Base-by-base conservation (phyloP, 495 filamentous ascomycete species). In the Parmelia sp. region DNA sequence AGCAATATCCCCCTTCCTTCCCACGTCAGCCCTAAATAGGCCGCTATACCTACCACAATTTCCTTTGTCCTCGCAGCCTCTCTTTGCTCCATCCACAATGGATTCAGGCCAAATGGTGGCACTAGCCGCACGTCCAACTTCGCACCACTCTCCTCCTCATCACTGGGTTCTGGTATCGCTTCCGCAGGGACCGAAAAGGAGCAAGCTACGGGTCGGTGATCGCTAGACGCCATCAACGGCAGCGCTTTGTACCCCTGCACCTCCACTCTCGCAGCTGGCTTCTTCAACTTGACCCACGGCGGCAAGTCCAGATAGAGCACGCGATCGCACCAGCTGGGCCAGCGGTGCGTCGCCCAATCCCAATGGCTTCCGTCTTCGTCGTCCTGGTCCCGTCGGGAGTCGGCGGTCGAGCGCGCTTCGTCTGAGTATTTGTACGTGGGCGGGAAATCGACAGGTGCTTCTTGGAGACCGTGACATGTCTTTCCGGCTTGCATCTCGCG, bases 251-350 rank as follows among this genome's bases (percentile, higher is more conserved):
- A 98, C 40, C 75, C 79, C 17, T 78, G 70, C 1, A 87, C 73
- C 29, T 74, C 75, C 56, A 86, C 82, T 67, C 64, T 68, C 51
- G 45, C 73, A 57, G 67, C 60, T 8, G 73, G 65, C 11, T 66
- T 57, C 4, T 61, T 61, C 21, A 72, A 66, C 35, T 67, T 68
- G 44, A 80, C 64, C 78, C 83, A 85, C 17, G 72, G 63, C 9
- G 86, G 84, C 17, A 83, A 65, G n/a, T 86, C 82, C 19, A 91
- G 79, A 70, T 84, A 97, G 23, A 98, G 76, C 49, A 98, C 86
- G 17, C 94, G 85, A 73, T 98, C 94, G 66, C 90, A 95, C 93
- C 94, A 98, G 70, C 88, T 88, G 1, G 94, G 94, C 84, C 87
- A 96, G 45, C 94, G 86, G 70, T 90, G 86, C 53, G 74, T 77